Conservation (phyloP, 2,329 filamentous ascomycete genomes). For the Cordyceps tenuipes region DNA sequence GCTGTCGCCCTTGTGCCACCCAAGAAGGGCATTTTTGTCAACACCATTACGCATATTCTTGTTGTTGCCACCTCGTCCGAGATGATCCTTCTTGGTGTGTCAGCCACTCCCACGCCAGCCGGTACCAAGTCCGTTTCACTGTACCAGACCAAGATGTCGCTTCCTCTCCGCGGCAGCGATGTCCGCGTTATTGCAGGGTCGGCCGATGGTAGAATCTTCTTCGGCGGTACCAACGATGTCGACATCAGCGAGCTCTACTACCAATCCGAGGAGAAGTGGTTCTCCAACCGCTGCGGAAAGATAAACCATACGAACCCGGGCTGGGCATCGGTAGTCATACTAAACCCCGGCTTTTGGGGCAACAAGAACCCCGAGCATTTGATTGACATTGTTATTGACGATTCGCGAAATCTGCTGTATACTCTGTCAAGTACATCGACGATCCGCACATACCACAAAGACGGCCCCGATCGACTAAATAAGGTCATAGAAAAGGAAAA, state of each 20-base stretch:
- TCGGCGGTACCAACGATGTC: slow-evolving; percentile 69
- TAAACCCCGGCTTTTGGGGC: slow-evolving; percentile 43
- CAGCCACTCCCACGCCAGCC: slow-evolving; percentile 55
- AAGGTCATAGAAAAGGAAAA: slow-evolving; percentile 59
- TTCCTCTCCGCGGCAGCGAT: slow-evolving; percentile 66
- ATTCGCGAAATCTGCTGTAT: slow-evolving; percentile 81
- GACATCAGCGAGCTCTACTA: slow-evolving; percentile 93
- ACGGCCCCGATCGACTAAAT: slow-evolving; percentile 50
- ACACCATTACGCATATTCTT: slow-evolving; percentile 76
- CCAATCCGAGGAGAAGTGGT: slow-evolving; percentile 96
- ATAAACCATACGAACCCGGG: slow-evolving; percentile 77
- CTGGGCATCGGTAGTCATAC: slow-evolving; percentile 54
- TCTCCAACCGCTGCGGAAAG: slow-evolving; percentile 77
- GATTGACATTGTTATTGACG: slow-evolving; percentile 75
- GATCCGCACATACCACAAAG: slow-evolving; percentile 86
- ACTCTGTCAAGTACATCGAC: slow-evolving; percentile 82
- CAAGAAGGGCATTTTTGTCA: slow-evolving; percentile 78
- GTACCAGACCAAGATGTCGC: slow-evolving; percentile 81
- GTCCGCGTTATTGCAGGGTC: slow-evolving; percentile 75
- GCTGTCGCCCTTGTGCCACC: slow-evolving; percentile 83
- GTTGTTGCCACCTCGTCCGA: slow-evolving; percentile 82
- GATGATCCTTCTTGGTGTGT: slow-evolving; percentile 80
- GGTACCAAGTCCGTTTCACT: slow-evolving; percentile 68
- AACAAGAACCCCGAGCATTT: slow-evolving; percentile 54
- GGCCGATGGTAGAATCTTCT: slow-evolving; percentile 85